Percentiles rank a stretch among this genome's conserved stretches.
These are phyloP conservation scores for Exophiala lecanii-corni DNA, from an alignment of 2,329 filamentous ascomycete genomes.

Conservation along the genomic window DNA sequence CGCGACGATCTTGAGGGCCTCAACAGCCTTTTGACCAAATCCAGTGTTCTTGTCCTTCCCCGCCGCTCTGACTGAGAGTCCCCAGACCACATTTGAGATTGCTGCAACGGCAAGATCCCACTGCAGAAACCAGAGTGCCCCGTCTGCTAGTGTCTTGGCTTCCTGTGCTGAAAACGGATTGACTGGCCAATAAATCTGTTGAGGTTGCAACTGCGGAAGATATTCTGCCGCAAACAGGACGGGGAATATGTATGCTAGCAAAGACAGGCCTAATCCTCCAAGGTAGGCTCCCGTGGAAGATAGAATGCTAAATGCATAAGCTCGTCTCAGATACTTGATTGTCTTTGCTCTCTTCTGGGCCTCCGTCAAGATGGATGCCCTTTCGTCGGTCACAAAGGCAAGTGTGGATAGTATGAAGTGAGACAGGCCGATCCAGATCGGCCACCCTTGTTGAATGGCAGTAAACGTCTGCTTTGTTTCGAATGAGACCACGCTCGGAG, in stretches of 20 bases:
- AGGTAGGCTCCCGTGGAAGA: constrained; percentile 40
- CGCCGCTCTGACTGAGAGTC: constrained; percentile 33
- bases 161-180: constrained; percentile 30
- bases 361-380: constrained; percentile 23
- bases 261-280: constrained; percentile 37
- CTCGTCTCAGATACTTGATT: constrained; percentile 33
- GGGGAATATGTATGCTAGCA: constrained; percentile 36
- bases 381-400: constrained; percentile 26
- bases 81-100: constrained; percentile 43
- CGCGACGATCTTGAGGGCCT: constrained; percentile 33
- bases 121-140: constrained; percentile 44
- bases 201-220: constrained; percentile 34
- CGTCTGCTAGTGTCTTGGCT: constrained; percentile 36
- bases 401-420: constrained; percentile 31
- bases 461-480: constrained; percentile 46
- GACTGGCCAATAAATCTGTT: constrained; percentile 37
- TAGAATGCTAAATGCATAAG: constrained; percentile 40
- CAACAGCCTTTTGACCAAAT: constrained; percentile 25
- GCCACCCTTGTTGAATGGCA: constrained; percentile 49
- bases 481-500: constrained; percentile 35
- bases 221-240: constrained; percentile 33
- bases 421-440: constrained; percentile 42
- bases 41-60: constrained; percentile 30
- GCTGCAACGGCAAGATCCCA: constrained; percentile 48
- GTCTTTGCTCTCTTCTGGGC: constrained; percentile 27